These are phyloP conservation scores for Penicillium tannophilum DNA, from an alignment of 495 filamentous ascomycete species.

Conservation along the genomic window DNA sequence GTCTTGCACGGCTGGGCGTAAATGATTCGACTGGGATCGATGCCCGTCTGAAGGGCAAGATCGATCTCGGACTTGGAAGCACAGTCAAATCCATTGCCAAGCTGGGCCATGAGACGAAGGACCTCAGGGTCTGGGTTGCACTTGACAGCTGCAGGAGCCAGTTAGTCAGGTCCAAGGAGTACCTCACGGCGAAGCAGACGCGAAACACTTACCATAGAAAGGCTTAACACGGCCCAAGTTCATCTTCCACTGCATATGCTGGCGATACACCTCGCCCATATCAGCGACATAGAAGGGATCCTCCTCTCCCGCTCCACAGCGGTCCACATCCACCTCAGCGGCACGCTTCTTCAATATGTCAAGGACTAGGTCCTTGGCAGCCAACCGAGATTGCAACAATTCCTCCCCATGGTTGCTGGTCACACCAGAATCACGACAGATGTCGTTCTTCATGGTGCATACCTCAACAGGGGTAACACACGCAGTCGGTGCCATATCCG, in stretches of 20 bases:
- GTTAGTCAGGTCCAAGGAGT: slow-evolving; percentile 7
- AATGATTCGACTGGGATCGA: slow-evolving; percentile 92
- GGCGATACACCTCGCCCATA: slow-evolving; percentile 96
- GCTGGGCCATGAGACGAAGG: slow-evolving; percentile 77
- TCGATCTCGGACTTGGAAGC: slow-evolving; percentile 97
- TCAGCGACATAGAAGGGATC: slow-evolving; percentile 98
- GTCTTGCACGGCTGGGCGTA: slow-evolving; percentile 99
- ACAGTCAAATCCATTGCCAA: slow-evolving; percentile 97
- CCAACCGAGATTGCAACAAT: slow-evolving; percentile 49
- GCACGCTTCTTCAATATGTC: slow-evolving; percentile 81
- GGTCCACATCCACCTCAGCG: slow-evolving; percentile 77
- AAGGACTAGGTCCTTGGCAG: slow-evolving; percentile 65
- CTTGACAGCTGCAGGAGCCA: slow-evolving; percentile 74
- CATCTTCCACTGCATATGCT: slow-evolving; percentile 97
- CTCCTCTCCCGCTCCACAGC: slow-evolving; percentile 86
- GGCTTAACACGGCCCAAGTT: slow-evolving; percentile 91
- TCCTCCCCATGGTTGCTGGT: slow-evolving; percentile 44
- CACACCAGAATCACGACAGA: slow-evolving; percentile 27
- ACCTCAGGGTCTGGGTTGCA: slow-evolving; percentile 95
- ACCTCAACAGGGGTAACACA: slow-evolving; percentile 54
- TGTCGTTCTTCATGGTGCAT: slow-evolving; percentile 43
- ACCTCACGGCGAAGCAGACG: background rate
- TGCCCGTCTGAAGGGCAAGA: slow-evolving; percentile 77
- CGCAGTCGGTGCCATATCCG: slow-evolving; percentile 76
- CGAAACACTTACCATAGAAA: slow-evolving; percentile 76